phyloP scores from a whole-genome alignment of 1,284 basidiomycete species.

The Fereydounia khargensis region DNA sequence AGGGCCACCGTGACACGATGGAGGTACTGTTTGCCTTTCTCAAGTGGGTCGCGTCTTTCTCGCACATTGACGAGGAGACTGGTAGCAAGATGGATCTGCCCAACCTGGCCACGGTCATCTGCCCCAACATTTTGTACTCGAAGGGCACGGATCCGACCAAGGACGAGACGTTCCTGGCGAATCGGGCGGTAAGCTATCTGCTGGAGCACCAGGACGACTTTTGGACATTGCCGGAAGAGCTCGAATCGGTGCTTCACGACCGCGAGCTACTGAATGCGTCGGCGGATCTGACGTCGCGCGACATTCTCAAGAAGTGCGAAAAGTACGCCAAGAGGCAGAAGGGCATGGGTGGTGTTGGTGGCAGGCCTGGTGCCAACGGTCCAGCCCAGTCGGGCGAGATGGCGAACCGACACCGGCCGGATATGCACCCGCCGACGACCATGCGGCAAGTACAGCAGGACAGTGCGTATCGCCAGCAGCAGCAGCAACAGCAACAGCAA shows the following conservation, averaged over 20 bases:
- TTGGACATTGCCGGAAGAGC: constrained; percentile 53
- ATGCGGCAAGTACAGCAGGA: constrained; percentile 37
- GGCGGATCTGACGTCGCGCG: constrained; percentile 43
- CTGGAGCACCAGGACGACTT: constrained; percentile 93
- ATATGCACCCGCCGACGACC: constrained; percentile 38
- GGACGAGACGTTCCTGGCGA: constrained; percentile 90
- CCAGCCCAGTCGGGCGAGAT: constrained; percentile 21
- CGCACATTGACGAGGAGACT: constrained; percentile 95
- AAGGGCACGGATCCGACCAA: constrained; percentile 80
- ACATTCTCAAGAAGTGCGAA: constrained; percentile 52
- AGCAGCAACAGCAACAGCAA: constrained; percentile 8
- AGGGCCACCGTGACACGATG: constrained; percentile 91
- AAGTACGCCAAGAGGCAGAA: constrained; percentile 39
- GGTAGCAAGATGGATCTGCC: constrained; percentile 97
- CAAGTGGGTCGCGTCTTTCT: constrained; percentile 98
- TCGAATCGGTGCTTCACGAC: constrained; percentile 49
- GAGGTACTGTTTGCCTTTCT: constrained; percentile 97
- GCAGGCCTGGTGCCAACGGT: constrained; percentile 5
- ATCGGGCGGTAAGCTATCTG: constrained; percentile 64
- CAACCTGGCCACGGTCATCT: constrained; percentile 96
- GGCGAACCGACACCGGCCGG: constrained; percentile 33
- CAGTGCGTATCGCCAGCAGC: constrained; percentile 20
- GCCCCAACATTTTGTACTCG: constrained; percentile 87
- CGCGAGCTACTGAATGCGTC: constrained; percentile 47
- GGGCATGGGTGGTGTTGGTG: constrained; percentile 17